A percentile compares a stretch with the other conserved stretches of the same genome.
Conservation (phyloP, 306 rosid genomes). For the Pterocarpus santalinus region DNA sequence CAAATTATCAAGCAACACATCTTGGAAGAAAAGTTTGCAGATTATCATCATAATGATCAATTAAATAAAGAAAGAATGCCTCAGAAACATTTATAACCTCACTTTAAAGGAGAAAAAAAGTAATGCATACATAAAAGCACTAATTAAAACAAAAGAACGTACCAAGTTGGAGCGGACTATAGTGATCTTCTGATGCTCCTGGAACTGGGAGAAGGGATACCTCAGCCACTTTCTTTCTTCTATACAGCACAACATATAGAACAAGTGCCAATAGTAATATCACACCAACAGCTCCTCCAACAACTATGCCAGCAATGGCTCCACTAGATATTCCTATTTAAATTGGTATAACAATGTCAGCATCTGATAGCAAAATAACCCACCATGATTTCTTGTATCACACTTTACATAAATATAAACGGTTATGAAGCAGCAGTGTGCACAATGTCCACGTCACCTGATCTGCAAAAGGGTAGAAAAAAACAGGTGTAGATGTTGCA, state of each 20-base stretch:
- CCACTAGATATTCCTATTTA: constrained; percentile 63
- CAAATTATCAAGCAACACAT: too few species aligned
- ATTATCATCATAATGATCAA: too few species aligned
- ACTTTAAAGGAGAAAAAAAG: neutral
- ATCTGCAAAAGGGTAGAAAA: constrained; percentile 60
- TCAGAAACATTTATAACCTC: neutral
- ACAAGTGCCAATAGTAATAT: constrained; percentile 49
- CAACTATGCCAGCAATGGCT: constrained; percentile 60
- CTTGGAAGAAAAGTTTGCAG: too few species aligned
- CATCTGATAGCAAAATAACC: constrained; percentile 37
- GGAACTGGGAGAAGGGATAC: constrained; percentile 52
- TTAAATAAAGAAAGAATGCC: neutral
- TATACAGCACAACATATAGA: constrained; percentile 49
- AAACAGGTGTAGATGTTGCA: constrained; percentile 33
- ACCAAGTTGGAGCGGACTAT: constrained; percentile 55
- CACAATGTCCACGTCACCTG: constrained; percentile 63
- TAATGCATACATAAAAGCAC: neutral
- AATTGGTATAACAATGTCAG: constrained; percentile 51
- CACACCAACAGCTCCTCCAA: constrained; percentile 63
- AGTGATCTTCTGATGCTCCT: constrained; percentile 46
- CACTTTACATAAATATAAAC: neutral
- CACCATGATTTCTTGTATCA: constrained; percentile 29
- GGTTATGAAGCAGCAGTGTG: constrained; percentile 37
- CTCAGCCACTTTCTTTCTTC: constrained; percentile 57
- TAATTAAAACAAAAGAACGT: constrained; percentile 8